Percentiles rank a stretch among this genome's conserved stretches.
These are phyloP conservation scores for Pyrus pyrifolia DNA, from an alignment of 306 rosid species.

Conservation along the genomic window DNA sequence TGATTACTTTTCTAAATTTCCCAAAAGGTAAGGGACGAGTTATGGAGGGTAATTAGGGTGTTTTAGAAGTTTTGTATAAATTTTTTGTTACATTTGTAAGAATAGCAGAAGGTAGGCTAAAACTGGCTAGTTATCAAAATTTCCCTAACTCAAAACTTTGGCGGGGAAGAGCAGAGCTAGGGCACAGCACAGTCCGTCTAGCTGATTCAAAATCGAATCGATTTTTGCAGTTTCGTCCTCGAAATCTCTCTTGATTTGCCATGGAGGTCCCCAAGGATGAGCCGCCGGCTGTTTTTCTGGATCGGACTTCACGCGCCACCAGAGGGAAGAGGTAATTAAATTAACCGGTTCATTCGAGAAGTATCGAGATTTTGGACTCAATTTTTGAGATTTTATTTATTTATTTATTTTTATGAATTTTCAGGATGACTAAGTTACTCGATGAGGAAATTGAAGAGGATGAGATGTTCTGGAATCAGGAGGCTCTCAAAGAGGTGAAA, in stretches of 20 bases:
- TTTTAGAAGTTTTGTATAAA: no score
- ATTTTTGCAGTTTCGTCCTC: not conserved
- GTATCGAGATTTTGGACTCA: not conserved
- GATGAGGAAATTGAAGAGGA: constrained; percentile 75
- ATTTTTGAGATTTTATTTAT: not conserved
- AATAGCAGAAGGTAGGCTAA: no score
- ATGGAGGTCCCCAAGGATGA: constrained; percentile 38
- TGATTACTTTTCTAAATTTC: no score
- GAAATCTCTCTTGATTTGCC: not conserved
- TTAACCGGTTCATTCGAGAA: no score
- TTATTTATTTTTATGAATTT: not conserved
- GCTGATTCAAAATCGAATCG: not conserved
- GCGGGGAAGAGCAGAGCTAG: not conserved
- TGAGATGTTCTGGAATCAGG: constrained; percentile 87
- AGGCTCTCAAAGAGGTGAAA: constrained; percentile 70
- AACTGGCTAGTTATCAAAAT: no score
- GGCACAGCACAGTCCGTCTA: not conserved
- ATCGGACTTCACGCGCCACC: constrained; percentile 63
- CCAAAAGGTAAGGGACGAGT: no score
- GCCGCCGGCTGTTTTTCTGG: constrained; percentile 26
- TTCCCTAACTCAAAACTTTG: not conserved
- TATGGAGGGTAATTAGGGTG: no score
- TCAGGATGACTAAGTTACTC: constrained; percentile 59
- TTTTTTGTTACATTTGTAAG: no score
- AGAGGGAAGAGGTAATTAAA: constrained; percentile 58